Base-by-base conservation (phyloP, 1,139 yeast species). In the Saccharomyces pastorianus region DNA sequence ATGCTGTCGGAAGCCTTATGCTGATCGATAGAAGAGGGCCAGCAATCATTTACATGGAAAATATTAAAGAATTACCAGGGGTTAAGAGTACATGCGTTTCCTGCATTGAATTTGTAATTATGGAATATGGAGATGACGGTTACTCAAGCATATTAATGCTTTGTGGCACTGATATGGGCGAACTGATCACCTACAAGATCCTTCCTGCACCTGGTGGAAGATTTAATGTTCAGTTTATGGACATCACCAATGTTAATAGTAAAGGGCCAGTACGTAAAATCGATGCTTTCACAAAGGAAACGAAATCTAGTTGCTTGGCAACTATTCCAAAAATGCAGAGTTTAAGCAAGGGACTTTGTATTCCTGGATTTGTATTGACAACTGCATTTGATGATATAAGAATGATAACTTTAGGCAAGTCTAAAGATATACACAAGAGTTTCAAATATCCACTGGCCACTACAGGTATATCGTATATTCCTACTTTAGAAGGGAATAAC, bases 11-110 rank as follows among this genome's bases (percentile, higher is more conserved):
- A 26, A 77, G 83, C 47, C 62, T 93, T 32, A 71, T 85, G 3
- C 84, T 93, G 0, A 73, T 95, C 58, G 98, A 93, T 70, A 77
- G 89, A 55, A 77, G 97, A 56, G 96, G 95, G 0, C 96, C 96
- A 1, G 89, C 90, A 0, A 75, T 88, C 2, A 86, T 91, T 31
- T 80, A 76, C 62, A 78, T 82, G 59, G 83, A 76, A n/a, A 71
- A 73, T 41, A 58, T 73, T 11, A 63, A 58, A 26, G 61, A 64
- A 25, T 53, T 63, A 13, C 58, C 70, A 2, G 61, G 60, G 4
- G 53, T 57, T 53, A 54, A 62, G 57, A 58, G 71, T 58, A 47
- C 67, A 66, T 68, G 69, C 61, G 73, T 85, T 1, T 86, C 96
- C 0, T 67, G 79, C 1, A 69, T 88, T 54, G 93, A 88, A 60